Percentiles rank a stretch among this genome's conserved stretches.
Conservation (phyloP, 2,329 filamentous ascomycete species). For the Teratosphaeria epicoccoides region DNA sequence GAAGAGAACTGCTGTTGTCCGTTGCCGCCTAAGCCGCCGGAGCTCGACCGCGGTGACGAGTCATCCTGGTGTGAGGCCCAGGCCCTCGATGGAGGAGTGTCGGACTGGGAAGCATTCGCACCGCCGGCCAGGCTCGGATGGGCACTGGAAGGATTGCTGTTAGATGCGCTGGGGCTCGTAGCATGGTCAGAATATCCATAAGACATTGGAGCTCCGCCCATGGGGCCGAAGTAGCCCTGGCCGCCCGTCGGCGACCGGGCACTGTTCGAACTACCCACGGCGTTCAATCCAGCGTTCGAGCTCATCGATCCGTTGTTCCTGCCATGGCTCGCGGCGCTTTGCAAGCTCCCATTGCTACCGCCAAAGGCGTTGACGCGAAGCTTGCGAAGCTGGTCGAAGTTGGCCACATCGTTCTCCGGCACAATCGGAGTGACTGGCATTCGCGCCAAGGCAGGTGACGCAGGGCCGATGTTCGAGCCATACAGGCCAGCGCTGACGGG, state of each 20-base stretch:
- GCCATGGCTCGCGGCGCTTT: conserved; percentile 30
- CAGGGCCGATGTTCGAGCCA: conserved; percentile 43
- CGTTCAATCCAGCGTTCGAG: neutral
- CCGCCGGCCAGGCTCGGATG: neutral
- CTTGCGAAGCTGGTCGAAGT: conserved; percentile 20
- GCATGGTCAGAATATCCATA: conserved; percentile 14
- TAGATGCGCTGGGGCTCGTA: conserved; percentile 11
- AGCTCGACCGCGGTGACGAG: conserved; percentile 1
- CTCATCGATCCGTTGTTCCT: neutral
- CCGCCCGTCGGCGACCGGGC: neutral
- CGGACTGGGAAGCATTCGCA: neutral
- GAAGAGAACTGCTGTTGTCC: neutral
- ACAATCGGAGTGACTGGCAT: conserved; percentile 26
- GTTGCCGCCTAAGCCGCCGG: neutral
- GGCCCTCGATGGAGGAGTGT: conserved; percentile 4
- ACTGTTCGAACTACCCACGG: conserved; percentile 5
- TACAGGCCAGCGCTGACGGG: conserved; percentile 45
- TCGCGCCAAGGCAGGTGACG: conserved; percentile 63
- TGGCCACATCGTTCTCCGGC: conserved; percentile 14
- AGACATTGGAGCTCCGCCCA: conserved; percentile 14
- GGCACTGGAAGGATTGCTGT: conserved; percentile 6
- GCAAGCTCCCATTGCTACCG: conserved; percentile 61
- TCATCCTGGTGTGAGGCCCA: neutral
- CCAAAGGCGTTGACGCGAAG: conserved; percentile 46
- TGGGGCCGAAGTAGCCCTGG: conserved; percentile 10